These are phyloP conservation scores for Aspergillus novoparasiticus DNA, from an alignment of 2,329 filamentous ascomycete species.

Conservation along the genomic window DNA sequence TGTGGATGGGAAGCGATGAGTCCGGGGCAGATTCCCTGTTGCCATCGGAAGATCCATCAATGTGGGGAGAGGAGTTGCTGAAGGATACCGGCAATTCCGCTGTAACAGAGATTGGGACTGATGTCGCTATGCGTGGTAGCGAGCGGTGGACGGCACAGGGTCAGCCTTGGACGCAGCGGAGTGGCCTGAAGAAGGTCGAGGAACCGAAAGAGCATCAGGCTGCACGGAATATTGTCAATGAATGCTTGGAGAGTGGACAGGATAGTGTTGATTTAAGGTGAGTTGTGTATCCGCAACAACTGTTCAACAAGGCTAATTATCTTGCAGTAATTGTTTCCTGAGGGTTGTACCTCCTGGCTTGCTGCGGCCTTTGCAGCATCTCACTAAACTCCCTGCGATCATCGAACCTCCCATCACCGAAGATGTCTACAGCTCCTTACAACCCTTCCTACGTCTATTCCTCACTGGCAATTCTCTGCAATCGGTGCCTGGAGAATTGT, in stretches of 20 bases:
- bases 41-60: slow-evolving; percentile 37
- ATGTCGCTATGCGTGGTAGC: neutral
- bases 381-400: slow-evolving; percentile 43
- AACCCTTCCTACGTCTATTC: slow-evolving; percentile 47
- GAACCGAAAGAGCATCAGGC: slow-evolving; percentile 41
- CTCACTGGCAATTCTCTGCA: slow-evolving; percentile 46
- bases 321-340: slow-evolving; percentile 34
- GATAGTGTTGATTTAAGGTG: slow-evolving; percentile 51
- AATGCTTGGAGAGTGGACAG: slow-evolving; percentile 47
- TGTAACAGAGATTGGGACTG: neutral
- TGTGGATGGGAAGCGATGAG: slow-evolving; percentile 53
- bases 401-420: slow-evolving; percentile 37
- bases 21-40: slow-evolving; percentile 37
- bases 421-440: slow-evolving; percentile 41
- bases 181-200: slow-evolving; percentile 23
- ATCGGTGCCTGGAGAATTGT: slow-evolving; percentile 42
- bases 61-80: slow-evolving; percentile 42
- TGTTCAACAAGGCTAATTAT: neutral
- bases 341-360: slow-evolving; percentile 35
- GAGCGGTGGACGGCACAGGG: neutral
- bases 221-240: slow-evolving; percentile 40
- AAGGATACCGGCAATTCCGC: slow-evolving; percentile 27
- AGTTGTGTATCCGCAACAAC: slow-evolving; percentile 6
- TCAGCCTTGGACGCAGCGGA: slow-evolving; percentile 17
- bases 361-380: slow-evolving; percentile 40